These are phyloP conservation scores for Symbiodinium pilosum DNA, from an alignment of 73 alveolate species.

Conservation along the genomic window DNA sequence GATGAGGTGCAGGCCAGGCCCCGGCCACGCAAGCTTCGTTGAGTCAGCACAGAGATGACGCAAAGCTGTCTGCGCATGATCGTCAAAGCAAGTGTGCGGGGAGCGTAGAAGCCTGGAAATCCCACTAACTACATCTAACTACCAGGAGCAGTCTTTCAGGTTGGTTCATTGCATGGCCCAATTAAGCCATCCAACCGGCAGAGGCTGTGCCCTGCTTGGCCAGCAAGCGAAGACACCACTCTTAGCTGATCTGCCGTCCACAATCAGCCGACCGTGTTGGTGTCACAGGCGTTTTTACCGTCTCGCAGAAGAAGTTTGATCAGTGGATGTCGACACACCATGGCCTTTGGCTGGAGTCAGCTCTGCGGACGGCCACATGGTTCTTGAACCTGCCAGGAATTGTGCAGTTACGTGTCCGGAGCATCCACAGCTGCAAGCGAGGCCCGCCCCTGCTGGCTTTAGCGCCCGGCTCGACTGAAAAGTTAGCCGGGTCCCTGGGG, in stretches of 20 bases:
- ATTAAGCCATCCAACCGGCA: too few relatives aligned
- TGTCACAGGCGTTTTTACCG: background rate
- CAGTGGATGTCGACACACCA: background rate
- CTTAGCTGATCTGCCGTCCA: background rate
- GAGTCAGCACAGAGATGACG: too few relatives aligned
- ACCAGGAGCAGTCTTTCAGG: too few relatives aligned
- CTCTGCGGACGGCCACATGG: background rate
- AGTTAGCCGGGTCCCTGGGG: background rate
- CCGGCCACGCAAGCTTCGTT: too few relatives aligned
- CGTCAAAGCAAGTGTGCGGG: too few relatives aligned
- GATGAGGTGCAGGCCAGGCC: background rate
- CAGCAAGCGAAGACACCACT: background rate
- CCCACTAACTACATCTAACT: too few relatives aligned
- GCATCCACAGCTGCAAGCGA: conserved; percentile 11
- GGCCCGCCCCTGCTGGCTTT: conserved; percentile 1
- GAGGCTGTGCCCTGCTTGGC: background rate
- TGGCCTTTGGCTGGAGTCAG: background rate
- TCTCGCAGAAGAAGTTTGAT: background rate
- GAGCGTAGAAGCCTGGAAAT: too few relatives aligned
- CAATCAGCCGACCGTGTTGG: background rate
- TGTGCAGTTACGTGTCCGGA: background rate
- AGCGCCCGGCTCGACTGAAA: background rate
- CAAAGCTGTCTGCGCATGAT: too few relatives aligned
- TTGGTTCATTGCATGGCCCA: too few relatives aligned
- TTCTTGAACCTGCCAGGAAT: conserved; percentile 10